Evolutionary conservation across 1,284 basidiomycete species (phyloP).

Genomic region (Exobasidium cylindrosporum): DNA sequence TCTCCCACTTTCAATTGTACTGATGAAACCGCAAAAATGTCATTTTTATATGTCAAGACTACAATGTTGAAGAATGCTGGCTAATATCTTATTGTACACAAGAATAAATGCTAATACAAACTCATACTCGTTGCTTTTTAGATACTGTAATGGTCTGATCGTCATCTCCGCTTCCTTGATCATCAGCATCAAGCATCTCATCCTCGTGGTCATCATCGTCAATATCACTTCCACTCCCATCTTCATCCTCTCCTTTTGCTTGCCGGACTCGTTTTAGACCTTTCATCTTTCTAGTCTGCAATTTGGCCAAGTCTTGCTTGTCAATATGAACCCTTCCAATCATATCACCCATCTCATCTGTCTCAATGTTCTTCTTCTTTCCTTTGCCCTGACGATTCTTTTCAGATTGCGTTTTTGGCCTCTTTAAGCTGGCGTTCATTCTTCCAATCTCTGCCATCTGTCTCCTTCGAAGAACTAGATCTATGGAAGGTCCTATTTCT

Average conservation of each 20-base stretch:
- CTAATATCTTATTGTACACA: constrained; percentile 4
- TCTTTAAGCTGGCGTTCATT: constrained; percentile 74
- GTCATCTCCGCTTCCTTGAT: constrained; percentile 1
- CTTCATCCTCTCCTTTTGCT: background rate
- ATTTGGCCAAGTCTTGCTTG: constrained; percentile 78
- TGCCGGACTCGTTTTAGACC: constrained; percentile 64
- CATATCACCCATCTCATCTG: constrained; percentile 96
- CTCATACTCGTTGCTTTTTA: background rate
- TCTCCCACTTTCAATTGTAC: no score
- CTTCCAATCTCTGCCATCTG: constrained; percentile 73
- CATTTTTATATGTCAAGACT: no score
- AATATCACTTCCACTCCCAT: constrained; percentile 3
- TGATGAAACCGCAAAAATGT: no score
- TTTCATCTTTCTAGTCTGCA: constrained; percentile 92
- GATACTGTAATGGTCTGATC: background rate
- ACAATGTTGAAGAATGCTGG: no score
- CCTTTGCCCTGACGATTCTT: constrained; percentile 68
- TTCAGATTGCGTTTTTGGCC: constrained; percentile 78
- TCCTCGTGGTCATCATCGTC: constrained; percentile 17
- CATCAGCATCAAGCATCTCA: constrained; percentile 7
- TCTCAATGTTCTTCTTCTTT: constrained; percentile 81
- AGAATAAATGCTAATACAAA: background rate
- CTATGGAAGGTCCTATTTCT: constrained; percentile 87
- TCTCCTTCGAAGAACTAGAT: constrained; percentile 74
- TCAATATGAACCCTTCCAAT: constrained; percentile 84